These are phyloP conservation scores for Aspergillus awamori DNA, from an alignment of 2,329 filamentous ascomycete genomes.

Conservation along the genomic window DNA sequence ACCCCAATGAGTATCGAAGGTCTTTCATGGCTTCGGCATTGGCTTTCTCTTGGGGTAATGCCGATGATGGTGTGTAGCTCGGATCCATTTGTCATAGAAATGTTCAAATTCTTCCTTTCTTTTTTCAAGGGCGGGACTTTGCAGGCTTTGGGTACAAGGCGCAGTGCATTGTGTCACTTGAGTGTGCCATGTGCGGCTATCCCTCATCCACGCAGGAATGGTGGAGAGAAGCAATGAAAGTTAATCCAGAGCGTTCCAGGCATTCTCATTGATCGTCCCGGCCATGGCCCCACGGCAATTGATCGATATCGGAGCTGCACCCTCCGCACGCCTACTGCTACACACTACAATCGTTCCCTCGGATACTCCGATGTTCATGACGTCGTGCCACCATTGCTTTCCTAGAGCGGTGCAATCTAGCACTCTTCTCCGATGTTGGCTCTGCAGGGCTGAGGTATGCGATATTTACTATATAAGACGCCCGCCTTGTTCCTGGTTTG, in stretches of 20 bases:
- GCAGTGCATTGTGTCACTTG: not conserved
- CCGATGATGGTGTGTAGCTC: too few species aligned
- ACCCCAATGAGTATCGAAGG: not conserved
- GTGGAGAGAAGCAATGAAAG: not conserved
- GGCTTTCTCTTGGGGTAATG: not conserved
- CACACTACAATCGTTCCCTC: not conserved
- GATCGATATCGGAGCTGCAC: not conserved
- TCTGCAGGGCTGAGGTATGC: not conserved
- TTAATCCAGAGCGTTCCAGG: not conserved
- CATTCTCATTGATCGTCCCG: not conserved
- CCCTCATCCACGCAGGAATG: not conserved
- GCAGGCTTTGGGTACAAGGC: not conserved
- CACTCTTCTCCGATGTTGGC: not conserved
- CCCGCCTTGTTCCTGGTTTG: not conserved
- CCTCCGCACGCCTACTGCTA: not conserved
- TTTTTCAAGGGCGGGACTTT: not conserved
- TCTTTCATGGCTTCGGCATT: too few species aligned
- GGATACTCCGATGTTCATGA: not conserved
- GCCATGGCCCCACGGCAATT: not conserved
- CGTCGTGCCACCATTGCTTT: constrained; percentile 1
- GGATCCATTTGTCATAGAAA: too few species aligned
- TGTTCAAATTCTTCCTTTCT: too few species aligned
- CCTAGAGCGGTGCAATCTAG: not conserved
- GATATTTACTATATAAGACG: not conserved
- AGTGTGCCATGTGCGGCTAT: not conserved